Conservation (phyloP, 768 basidiomycete genomes). For the Boletellus ananas region DNA sequence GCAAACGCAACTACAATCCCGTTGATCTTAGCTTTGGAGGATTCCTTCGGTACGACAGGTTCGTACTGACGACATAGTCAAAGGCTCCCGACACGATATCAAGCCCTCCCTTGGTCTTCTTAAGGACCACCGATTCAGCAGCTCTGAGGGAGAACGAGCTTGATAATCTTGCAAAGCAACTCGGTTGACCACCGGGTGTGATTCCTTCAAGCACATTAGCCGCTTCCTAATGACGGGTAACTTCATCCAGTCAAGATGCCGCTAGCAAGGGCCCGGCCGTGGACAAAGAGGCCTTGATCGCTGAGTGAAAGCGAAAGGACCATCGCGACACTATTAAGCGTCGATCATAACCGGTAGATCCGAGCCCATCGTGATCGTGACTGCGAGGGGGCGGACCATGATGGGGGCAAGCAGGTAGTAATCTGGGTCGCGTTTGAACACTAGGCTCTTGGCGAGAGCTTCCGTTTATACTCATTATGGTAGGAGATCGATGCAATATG, state of each 20-base stretch:
- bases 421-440: too few species aligned
- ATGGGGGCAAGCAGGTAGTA: too few species aligned
- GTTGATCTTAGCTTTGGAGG: constrained; percentile 56
- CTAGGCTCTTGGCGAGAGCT: too few species aligned
- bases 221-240: constrained; percentile 60
- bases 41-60: constrained; percentile 52
- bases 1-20: constrained; percentile 53
- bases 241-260: constrained; percentile 45
- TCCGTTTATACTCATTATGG: too few species aligned
- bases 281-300: too few species aligned
- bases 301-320: too few species aligned
- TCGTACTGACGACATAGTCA: constrained; percentile 41
- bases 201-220: constrained; percentile 60
- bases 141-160: constrained; percentile 69
- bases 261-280: constrained; percentile 24
- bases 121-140: constrained; percentile 39
- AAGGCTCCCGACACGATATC: constrained; percentile 55
- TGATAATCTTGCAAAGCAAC: constrained; percentile 47
- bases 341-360: too few species aligned
- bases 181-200: constrained; percentile 56
- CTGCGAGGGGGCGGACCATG: too few species aligned
- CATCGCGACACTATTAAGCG: too few species aligned
- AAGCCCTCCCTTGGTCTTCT: constrained; percentile 47
- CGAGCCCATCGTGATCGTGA: too few species aligned
- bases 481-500: too few species aligned